These are phyloP conservation scores for Saccharomycopsis sp. DNA, from an alignment of 805 yeast genomes.

Conservation along the genomic window DNA sequence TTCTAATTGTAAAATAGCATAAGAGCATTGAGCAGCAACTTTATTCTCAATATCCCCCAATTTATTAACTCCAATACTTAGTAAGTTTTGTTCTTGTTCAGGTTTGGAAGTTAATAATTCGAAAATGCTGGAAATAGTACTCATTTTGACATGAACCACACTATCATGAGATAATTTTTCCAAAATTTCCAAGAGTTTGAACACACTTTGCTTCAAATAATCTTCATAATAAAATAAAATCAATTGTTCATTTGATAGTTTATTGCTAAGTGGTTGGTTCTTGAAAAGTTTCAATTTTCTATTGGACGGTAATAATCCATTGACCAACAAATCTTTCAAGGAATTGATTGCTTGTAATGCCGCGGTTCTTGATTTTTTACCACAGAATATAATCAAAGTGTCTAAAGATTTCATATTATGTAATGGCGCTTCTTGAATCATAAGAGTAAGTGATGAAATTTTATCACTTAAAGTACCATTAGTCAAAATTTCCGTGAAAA, in stretches of 20 bases:
- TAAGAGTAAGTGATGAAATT: conserved; percentile 85
- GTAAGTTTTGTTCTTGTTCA: conserved; percentile 90
- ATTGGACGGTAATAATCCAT: conserved; percentile 75
- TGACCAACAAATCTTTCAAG: conserved; percentile 76
- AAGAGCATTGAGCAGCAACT: conserved; percentile 85
- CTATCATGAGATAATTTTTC: conserved; percentile 88
- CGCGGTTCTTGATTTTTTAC: conserved; percentile 88
- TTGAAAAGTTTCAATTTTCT: conserved; percentile 76
- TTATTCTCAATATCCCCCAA: conserved; percentile 89
- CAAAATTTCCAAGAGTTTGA: conserved; percentile 65
- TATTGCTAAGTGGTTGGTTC: conserved; percentile 52
- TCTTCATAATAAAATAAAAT: conserved; percentile 85
- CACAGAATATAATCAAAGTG: conserved; percentile 68
- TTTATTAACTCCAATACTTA: conserved; percentile 86
- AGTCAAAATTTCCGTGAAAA: conserved; percentile 78
- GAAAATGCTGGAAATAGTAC: conserved; percentile 66
- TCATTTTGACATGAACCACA: conserved; percentile 78
- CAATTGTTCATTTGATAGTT: conserved; percentile 46
- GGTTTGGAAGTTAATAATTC: conserved; percentile 81
- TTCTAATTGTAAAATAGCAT: conserved; percentile 67
- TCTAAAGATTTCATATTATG: conserved; percentile 84
- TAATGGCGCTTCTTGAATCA: conserved; percentile 91
- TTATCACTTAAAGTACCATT: conserved; percentile 95
- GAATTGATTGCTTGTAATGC: conserved; percentile 88
- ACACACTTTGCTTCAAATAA: conserved; percentile 68